A percentile compares a stretch with the other conserved stretches of the same genome.
These are phyloP conservation scores for Suillus subluteus DNA, from an alignment of 768 basidiomycete species.

Conservation along the genomic window DNA sequence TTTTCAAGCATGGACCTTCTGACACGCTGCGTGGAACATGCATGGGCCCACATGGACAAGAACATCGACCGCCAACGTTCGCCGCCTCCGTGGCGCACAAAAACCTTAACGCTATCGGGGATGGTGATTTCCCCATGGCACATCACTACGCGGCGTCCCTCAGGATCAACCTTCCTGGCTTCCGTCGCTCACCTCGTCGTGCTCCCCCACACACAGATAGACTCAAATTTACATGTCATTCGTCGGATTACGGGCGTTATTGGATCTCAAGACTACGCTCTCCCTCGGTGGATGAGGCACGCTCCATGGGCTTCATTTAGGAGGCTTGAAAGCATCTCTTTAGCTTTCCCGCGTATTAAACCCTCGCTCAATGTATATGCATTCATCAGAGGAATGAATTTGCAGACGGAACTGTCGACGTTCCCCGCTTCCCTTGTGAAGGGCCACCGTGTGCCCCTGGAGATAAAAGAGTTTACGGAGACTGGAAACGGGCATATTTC, in stretches of 20 bases:
- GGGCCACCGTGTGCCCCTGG: background rate
- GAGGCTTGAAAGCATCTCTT: slow-evolving; percentile 21
- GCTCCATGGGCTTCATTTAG: slow-evolving; percentile 28
- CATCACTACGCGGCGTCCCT: slow-evolving; percentile 10
- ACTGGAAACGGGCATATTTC: background rate
- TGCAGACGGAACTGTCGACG: background rate
- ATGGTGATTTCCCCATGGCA: slow-evolving; percentile 39
- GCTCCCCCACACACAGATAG: slow-evolving; percentile 9
- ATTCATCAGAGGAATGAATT: background rate
- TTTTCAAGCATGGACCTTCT: slow-evolving; percentile 37
- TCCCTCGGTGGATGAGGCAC: slow-evolving; percentile 20
- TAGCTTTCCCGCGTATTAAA: background rate
- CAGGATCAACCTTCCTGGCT: slow-evolving; percentile 38
- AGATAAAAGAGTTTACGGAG: background rate
- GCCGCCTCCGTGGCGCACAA: slow-evolving; percentile 25
- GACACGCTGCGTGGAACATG: slow-evolving; percentile 32
- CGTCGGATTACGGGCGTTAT: background rate
- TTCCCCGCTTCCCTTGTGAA: background rate
- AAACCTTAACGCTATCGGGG: slow-evolving; percentile 37
- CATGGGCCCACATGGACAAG: background rate
- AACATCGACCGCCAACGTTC: slow-evolving; percentile 18
- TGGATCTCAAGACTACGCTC: background rate
- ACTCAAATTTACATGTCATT: background rate
- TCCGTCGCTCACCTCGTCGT: slow-evolving; percentile 42
- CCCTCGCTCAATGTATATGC: background rate